Percentiles rank a stretch among this genome's conserved stretches.
Conservation (phyloP, 2,329 filamentous ascomycete species). For the Botrytis porri region DNA sequence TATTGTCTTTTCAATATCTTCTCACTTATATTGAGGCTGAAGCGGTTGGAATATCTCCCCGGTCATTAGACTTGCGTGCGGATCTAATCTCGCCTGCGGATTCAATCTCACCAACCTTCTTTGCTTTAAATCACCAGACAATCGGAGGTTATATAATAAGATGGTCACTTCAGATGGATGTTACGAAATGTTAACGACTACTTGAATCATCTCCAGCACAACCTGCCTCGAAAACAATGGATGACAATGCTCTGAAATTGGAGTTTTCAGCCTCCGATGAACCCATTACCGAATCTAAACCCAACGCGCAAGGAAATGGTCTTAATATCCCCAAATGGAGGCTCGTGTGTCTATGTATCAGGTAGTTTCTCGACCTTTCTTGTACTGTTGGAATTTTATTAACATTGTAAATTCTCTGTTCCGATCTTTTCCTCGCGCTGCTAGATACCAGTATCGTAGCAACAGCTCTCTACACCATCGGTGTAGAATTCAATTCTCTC, state of each 20-base stretch:
- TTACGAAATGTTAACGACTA: not conserved
- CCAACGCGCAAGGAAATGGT: not conserved
- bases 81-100: not conserved
- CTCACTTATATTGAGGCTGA: not conserved
- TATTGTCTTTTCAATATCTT: not conserved
- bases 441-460: slow-evolving; percentile 60
- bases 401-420: slow-evolving; percentile 42
- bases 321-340: not conserved
- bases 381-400: not conserved
- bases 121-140: not conserved
- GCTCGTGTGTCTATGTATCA: not conserved
- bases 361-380: not conserved
- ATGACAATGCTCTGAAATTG: not conserved
- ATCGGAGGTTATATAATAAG: not conserved
- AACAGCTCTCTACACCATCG: slow-evolving; percentile 55
- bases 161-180: not conserved
- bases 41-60: not conserved
- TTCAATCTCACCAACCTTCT: not conserved
- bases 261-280: not conserved
- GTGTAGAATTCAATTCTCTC: slow-evolving; percentile 48
- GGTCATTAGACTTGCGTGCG: not conserved
- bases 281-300: not conserved
- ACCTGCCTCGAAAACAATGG: not conserved
- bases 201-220: not conserved
- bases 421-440: slow-evolving; percentile 57